Conservation (phyloP, 176 grass and related monocot genomes). For the Hsuehochloa calcarea region DNA sequence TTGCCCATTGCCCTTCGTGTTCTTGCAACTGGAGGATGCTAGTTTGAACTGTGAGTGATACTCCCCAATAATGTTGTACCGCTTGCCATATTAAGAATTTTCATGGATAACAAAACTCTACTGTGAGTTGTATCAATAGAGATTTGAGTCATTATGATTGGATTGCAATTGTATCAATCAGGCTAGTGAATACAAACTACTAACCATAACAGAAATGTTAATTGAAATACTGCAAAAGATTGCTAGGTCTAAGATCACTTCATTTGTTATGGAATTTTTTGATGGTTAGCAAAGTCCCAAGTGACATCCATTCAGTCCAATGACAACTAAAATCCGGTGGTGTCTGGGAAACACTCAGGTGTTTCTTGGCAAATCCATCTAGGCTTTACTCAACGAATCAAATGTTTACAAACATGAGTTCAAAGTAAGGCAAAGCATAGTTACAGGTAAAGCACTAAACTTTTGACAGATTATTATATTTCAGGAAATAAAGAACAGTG, state of each 20-base stretch:
- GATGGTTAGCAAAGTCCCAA: not conserved
- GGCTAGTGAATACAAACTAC: not conserved
- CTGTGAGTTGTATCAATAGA: not conserved
- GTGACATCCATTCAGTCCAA: not conserved
- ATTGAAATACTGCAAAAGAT: not conserved
- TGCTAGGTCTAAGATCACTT: not conserved
- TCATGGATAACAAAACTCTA: not conserved
- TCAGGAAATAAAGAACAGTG: constrained; percentile 13
- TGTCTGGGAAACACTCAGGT: not conserved
- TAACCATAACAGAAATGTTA: not conserved
- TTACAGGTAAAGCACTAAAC: not conserved
- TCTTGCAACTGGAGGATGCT: constrained; percentile 38
- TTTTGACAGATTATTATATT: constrained; percentile 16
- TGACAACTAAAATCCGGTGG: not conserved
- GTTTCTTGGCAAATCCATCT: not conserved
- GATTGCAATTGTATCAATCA: not conserved
- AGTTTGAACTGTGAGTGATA: constrained; percentile 41
- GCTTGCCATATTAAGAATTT: not conserved
- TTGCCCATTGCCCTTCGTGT: constrained; percentile 12
- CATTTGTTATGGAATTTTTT: not conserved
- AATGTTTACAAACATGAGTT: not conserved
- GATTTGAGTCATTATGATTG: not conserved
- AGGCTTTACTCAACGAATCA: not conserved
- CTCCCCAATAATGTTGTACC: not conserved
- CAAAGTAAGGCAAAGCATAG: not conserved